Conservation (phyloP, 306 rosid genomes). For the Gillenia trifoliata region DNA sequence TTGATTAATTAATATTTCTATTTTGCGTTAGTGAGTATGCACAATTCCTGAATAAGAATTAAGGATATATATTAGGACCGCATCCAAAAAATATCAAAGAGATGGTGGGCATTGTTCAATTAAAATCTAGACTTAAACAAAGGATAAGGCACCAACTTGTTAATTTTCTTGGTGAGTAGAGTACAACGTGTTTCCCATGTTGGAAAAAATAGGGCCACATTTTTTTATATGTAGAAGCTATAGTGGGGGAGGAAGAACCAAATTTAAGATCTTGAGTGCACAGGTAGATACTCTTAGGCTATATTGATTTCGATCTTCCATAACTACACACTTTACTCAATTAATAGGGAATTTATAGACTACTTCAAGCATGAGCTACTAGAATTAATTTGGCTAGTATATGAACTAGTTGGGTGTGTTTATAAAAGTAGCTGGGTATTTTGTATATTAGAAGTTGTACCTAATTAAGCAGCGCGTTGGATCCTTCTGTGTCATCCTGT, state of each 20-base stretch:
- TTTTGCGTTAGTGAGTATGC: neutral
- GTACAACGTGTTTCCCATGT: neutral
- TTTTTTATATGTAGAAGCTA: neutral
- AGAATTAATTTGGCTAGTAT: neutral
- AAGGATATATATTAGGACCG: neutral
- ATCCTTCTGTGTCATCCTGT: neutral
- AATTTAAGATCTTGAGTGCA: no score
- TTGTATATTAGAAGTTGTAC: neutral
- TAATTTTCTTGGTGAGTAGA: neutral
- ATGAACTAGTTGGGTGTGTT: neutral
- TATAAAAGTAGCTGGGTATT: neutral
- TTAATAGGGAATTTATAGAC: neutral
- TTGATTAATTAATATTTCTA: neutral
- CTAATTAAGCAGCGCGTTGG: neutral
- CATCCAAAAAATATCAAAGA: neutral
- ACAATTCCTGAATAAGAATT: neutral
- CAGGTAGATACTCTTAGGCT: no score
- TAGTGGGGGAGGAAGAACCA: neutral
- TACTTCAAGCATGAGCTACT: neutral
- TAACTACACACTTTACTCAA: neutral
- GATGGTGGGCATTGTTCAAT: neutral
- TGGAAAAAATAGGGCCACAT: neutral
- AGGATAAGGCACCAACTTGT: neutral
- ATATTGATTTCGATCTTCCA: neutral
- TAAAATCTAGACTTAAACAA: neutral